Conservation (phyloP, 441 rosid genomes). For the Erodium chrysanthum region DNA sequence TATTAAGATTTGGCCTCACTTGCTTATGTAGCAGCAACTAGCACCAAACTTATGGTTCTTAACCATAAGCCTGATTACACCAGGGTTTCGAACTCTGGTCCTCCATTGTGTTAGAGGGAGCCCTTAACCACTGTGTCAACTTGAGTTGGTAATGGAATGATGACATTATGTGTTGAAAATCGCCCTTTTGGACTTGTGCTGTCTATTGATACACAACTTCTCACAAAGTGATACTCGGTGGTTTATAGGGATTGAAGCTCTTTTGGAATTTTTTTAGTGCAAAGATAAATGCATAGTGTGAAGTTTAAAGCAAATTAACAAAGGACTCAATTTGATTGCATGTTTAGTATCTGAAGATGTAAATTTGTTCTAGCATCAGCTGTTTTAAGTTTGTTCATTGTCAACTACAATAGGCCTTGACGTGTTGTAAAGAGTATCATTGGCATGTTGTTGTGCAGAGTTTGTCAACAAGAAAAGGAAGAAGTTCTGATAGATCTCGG, state of each 20-base stretch:
- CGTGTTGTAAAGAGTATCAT: background rate
- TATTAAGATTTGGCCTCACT: too few species aligned
- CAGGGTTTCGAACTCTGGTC: too few species aligned
- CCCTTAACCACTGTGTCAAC: too few species aligned
- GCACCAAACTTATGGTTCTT: too few species aligned
- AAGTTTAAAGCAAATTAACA: background rate
- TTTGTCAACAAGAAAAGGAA: slow-evolving; percentile 82
- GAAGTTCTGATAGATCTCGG: slow-evolving; percentile 72
- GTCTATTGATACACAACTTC: too few species aligned
- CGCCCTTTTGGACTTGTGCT: too few species aligned
- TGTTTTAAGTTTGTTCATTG: background rate
- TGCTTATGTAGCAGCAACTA: too few species aligned
- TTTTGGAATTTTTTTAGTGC: background rate
- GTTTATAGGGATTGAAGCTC: background rate
- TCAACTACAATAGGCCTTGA: background rate
- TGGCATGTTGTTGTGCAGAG: slow-evolving; percentile 29
- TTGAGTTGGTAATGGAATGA: too few species aligned
- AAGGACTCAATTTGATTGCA: background rate
- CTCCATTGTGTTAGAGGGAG: too few species aligned
- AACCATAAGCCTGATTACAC: too few species aligned
- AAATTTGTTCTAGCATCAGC: background rate
- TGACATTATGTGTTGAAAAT: too few species aligned
- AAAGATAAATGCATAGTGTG: background rate
- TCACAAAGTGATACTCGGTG: background rate
- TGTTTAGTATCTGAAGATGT: background rate